Conservation (phyloP, 805 yeast species). For the Isabelozyma gotoi region DNA sequence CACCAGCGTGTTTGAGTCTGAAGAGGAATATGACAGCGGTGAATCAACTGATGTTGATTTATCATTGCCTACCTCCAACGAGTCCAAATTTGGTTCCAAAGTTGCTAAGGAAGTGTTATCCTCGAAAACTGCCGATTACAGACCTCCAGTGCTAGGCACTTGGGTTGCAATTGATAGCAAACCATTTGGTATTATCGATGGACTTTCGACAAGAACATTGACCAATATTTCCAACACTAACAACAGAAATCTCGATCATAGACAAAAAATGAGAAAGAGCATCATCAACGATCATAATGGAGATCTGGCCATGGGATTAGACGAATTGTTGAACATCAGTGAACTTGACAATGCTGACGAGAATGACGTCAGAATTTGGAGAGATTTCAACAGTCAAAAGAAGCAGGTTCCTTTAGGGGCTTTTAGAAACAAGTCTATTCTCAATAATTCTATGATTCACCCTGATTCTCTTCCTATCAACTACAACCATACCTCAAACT, state of each 20-base stretch:
- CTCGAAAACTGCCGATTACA: conserved; percentile 75
- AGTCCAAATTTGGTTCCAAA: conserved; percentile 59
- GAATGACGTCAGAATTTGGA: conserved; percentile 50
- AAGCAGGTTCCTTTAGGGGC: conserved; percentile 79
- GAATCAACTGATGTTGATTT: conserved; percentile 94
- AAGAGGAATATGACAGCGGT: conserved; percentile 56
- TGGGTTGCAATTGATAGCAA: conserved; percentile 80
- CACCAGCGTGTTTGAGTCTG: conserved; percentile 10
- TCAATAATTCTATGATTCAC: conserved; percentile 24
- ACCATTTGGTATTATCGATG: conserved; percentile 94
- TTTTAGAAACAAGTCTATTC: conserved; percentile 68
- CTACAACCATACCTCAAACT: conserved; percentile 25
- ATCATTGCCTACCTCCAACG: conserved; percentile 69
- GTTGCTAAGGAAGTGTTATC: conserved; percentile 94
- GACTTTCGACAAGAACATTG: conserved; percentile 83
- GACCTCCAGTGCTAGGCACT: conserved; percentile 91
- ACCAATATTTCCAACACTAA: conserved; percentile 18
- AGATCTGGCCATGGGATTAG: conserved; percentile 51
- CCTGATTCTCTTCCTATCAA: conserved; percentile 22
- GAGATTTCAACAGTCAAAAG: conserved; percentile 44
- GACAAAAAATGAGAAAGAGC: conserved; percentile 17
- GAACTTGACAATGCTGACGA: conserved; percentile 76
- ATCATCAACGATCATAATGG: conserved; percentile 16
- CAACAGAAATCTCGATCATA: conserved; percentile 12
- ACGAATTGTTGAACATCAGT: conserved; percentile 84